Base-by-base conservation (phyloP, 2,329 filamentous ascomycete genomes). In the Alternaria brassicae region DNA sequence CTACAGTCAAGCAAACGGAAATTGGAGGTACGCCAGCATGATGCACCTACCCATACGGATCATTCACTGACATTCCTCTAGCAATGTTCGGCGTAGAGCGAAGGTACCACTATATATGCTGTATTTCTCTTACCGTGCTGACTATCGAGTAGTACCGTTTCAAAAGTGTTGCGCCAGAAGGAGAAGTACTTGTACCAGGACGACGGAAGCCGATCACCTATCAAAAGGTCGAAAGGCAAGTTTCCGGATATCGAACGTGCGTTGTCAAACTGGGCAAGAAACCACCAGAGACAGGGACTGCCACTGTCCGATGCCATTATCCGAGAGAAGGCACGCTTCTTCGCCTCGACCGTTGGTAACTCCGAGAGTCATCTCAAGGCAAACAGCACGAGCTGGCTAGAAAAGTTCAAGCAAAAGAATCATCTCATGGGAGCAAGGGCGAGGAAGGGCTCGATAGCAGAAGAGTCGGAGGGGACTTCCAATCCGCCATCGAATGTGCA, bases 331-430 rank as follows among this genome's bases (percentile, higher is more conserved):
- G 92, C 92, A 1, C 85, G 85, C 49, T 89, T 92, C 63, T 97
- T 97, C 76, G 89, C 91, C 12, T 88, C 86, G 39, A 90, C 87
- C 23, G 90, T 89, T 32, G 88, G 88, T 25, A 87, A 88, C 57
- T 86, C 88, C 3, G 92, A 96, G 53, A 88, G 85, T 63, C 87
- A 91, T 49, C 78, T 90, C 56, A 91, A 90, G 70, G 86, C 86
- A 48, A 86, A 92, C 65, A 95, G 87, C 67, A 82, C 87, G 28
- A 88, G 84, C 67, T 97, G 94, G 93, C 84, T 98, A 32, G 92
- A 97, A 72, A 96, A 95, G 75, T 98, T 98, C 83, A 97, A 97
- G 82, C 88, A 92, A 74, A 97, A 94, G 80, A 90, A 96, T 75
- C 88, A 85, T 63, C 73, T 89, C 10, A 77, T 82, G 66, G 82